Evolutionary conservation across 2,329 filamentous ascomycete genomes (phyloP), one percentile per base, ranked within the genome.

Genomic region (Ambrosiella cleistominuta): DNA sequence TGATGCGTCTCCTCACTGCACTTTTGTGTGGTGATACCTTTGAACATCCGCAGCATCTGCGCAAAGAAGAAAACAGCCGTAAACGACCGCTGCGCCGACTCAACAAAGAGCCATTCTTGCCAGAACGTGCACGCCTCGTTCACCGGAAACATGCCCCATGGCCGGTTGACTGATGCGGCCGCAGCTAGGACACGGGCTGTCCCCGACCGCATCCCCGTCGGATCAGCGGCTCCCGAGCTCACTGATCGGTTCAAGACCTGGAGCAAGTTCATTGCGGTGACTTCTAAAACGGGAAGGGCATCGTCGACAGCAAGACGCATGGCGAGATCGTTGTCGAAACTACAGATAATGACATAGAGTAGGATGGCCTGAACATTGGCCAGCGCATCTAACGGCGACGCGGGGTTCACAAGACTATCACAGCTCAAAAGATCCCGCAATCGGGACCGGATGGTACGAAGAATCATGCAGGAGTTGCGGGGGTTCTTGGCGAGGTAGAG

Each of bases 11-110:
- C 67, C 50, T 67, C 66, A 40, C 69, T 71, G 1, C 62, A 59
- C 15, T 63, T 61, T 7, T 58, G 59, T 2, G 64, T 62, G 15
- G 42, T 19, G 12, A 38, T 13, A 1, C 67, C 68, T 1, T 66
- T 59, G n/a, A 73, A 61, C 13, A 70, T 61, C 1, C 68, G 66
- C 59, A 72, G 70, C 11, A 65, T 61, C 52, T 71, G 68, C 15
- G 70, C 56, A 56, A 79, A 70, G 49, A 75, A 77, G 61, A 74
- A 74, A 0, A 71, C 65, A 11, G 75, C 67, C 1, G 80, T 66
- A 0, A 75, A 67, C 0, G 77, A 80, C 13, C 78, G 73, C 1
- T 77, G 71, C 0, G 72, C 68, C 0, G 76, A 79, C 63, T 81
- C 78, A 9, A 77, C 70, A 17, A 79, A 68, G 2, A 77, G 66